Percentiles rank a stretch among this genome's conserved stretches.
Conservation (phyloP, 1,139 yeast species). For the Suhomyces anneliseae region DNA sequence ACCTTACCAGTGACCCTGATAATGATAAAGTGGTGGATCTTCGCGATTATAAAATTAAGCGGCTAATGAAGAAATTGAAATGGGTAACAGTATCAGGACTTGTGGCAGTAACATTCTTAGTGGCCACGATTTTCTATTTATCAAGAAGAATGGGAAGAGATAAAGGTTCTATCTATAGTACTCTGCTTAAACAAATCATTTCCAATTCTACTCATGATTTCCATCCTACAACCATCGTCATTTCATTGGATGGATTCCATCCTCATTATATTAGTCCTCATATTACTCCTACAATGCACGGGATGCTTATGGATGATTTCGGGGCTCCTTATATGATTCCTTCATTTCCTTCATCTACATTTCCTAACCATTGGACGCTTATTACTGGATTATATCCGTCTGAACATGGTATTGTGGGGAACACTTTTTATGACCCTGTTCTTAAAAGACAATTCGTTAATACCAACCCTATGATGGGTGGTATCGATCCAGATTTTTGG, state of each 20-base stretch:
- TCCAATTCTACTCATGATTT: conserved; percentile 73
- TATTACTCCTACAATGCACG: conserved; percentile 70
- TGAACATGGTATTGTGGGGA: conserved; percentile 85
- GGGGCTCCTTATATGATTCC: conserved; percentile 87
- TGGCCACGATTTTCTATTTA: conserved; percentile 10
- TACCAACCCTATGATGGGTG: conserved; percentile 57
- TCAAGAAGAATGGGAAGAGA: background rate
- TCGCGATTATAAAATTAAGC: conserved; percentile 30
- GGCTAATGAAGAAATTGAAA: conserved; percentile 3
- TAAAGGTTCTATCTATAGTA: background rate
- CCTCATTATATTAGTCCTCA: conserved; percentile 77
- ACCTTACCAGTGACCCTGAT: conserved; percentile 2
- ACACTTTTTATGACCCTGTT: conserved; percentile 70
- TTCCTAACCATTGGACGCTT: conserved; percentile 90
- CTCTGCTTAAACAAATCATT: conserved; percentile 20
- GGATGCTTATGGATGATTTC: conserved; percentile 51
- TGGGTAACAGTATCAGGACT: conserved; percentile 10
- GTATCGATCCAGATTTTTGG: conserved; percentile 70
- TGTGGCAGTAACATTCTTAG: conserved; percentile 7
- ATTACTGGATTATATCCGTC: conserved; percentile 84
- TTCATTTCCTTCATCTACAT: conserved; percentile 84
- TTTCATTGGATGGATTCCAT: conserved; percentile 87
- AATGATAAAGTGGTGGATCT: conserved; percentile 14
- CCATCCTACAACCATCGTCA: conserved; percentile 72
- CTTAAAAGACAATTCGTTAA: conserved; percentile 60